Conservation (phyloP, 805 yeast genomes). For the Candida takata region DNA sequence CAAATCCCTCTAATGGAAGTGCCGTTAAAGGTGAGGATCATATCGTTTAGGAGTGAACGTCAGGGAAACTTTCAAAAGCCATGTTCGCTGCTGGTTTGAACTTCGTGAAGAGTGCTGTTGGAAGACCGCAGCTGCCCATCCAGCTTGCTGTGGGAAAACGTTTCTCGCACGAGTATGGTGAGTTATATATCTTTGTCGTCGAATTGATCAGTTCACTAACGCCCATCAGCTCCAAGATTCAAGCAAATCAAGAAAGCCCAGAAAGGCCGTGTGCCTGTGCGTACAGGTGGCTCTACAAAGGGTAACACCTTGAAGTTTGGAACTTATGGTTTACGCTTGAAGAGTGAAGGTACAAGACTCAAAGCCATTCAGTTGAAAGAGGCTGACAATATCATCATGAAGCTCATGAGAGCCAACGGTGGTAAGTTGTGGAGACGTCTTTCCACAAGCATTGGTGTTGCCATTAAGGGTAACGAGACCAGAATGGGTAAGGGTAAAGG, state of each 20-base stretch:
- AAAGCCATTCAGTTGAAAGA: conserved; percentile 85
- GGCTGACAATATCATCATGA: conserved; percentile 80
- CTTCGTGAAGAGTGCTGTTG: conserved; percentile 3
- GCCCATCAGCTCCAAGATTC: conserved; percentile 22
- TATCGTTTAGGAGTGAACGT: no score
- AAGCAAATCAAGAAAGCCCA: conserved; percentile 55
- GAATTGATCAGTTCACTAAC: neutral
- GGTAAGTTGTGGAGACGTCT: conserved; percentile 77
- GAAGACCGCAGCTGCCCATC: conserved; percentile 11
- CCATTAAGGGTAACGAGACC: conserved; percentile 95
- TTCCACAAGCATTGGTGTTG: conserved; percentile 80
- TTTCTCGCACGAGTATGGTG: conserved; percentile 22
- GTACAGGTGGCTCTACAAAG: conserved; percentile 89
- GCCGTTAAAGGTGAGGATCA: no score
- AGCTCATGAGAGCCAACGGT: conserved; percentile 72
- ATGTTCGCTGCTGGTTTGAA: conserved; percentile 9
- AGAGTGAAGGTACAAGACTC: conserved; percentile 80
- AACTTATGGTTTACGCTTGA: conserved; percentile 76
- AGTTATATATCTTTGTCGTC: conserved; percentile 1
- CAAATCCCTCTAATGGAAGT: no score
- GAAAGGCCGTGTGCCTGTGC: conserved; percentile 90
- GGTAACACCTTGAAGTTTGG: conserved; percentile 84
- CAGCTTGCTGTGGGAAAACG: conserved; percentile 18
- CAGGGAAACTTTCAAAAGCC: neutral
- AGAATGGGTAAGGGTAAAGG: conserved; percentile 99